Conservation (phyloP, 148 eudicot genomes). For the Rhododendron vialii region DNA sequence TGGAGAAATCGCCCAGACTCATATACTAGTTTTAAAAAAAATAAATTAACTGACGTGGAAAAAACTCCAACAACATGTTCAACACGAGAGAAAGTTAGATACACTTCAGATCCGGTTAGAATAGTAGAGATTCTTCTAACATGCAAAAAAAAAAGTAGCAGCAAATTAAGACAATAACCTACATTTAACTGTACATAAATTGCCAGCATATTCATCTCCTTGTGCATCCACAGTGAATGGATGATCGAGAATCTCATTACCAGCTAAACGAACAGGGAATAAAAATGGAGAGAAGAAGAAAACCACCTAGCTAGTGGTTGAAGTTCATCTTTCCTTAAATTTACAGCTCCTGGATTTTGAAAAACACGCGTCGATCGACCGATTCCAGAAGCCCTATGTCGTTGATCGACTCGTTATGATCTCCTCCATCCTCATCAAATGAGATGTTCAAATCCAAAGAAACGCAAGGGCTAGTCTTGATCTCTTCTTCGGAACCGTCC, state of each 20-base stretch:
- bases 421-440: slow-evolving; percentile 31
- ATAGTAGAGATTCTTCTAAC: background rate
- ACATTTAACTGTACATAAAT: background rate
- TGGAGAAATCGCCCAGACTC: too few relatives aligned
- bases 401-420: slow-evolving; percentile 28
- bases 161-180: background rate
- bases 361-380: slow-evolving; percentile 52
- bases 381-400: slow-evolving; percentile 58
- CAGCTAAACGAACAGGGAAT: background rate
- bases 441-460: slow-evolving; percentile 78
- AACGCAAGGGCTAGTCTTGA: slow-evolving; percentile 27
- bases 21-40: too few relatives aligned
- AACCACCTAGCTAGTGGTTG: background rate
- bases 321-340: background rate
- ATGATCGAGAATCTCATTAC: background rate
- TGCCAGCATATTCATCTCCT: background rate
- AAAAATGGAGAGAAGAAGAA: background rate
- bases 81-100: too few relatives aligned
- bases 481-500: slow-evolving; percentile 23
- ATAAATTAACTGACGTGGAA: too few relatives aligned
- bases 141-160: background rate
- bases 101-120: too few relatives aligned
- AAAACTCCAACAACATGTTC: too few relatives aligned
- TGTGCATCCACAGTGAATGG: background rate
- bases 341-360: slow-evolving; percentile 40